Evolutionary conservation across 495 filamentous ascomycete genomes (phyloP), one percentile per base, ranked within the genome.

Genomic region (Talaromyces ruber): DNA sequence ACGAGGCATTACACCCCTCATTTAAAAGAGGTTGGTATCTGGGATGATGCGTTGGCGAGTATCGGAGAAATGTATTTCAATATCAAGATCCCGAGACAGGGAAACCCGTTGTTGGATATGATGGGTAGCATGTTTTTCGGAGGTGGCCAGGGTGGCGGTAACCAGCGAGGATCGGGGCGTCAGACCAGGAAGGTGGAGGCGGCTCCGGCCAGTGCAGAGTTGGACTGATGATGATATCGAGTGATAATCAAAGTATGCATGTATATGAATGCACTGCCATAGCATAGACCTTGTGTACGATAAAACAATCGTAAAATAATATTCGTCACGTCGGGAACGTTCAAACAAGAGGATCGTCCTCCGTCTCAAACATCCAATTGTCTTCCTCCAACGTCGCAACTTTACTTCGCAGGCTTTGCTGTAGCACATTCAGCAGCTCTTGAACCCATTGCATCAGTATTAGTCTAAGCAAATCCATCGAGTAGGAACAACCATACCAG

Each of bases 11-110:
- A 98, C 72, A 82, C 84, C 11, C 70, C 77, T 3, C 84, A 93
- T 59, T 82, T 98, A 39, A 83, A 81, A 63, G 95, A 97, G 64
- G 75, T 86, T 3, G 81, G 79, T 1, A 76, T 77, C 25, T 97
- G 94, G 92, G 88, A 92, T 45, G 92, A 94, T 69, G 83, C 89
- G 22, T 76, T 98, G 65, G 88, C 90, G 47, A 85, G 89, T 71
- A 86, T 98, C 65, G 94, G 89, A 45, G 93, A 98, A 81, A 93
- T 94, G 83, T 99, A 97, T 76, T 99, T 98, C 72, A 86, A 84
- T n/a, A 97, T 99, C 69, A 88, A 88, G 79, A 85, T 92, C 64
- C 93, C 91, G 29, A 80, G 87, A 56, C 90, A 93, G 75, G 86
- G 86, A 47, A 97, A 97, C 70, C 92, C 92, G 7, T 71, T 98